Percentiles rank a stretch among this genome's conserved stretches.
Conservation (phyloP, 2,329 filamentous ascomycete species). For the Pochonia chlamydosporia region DNA sequence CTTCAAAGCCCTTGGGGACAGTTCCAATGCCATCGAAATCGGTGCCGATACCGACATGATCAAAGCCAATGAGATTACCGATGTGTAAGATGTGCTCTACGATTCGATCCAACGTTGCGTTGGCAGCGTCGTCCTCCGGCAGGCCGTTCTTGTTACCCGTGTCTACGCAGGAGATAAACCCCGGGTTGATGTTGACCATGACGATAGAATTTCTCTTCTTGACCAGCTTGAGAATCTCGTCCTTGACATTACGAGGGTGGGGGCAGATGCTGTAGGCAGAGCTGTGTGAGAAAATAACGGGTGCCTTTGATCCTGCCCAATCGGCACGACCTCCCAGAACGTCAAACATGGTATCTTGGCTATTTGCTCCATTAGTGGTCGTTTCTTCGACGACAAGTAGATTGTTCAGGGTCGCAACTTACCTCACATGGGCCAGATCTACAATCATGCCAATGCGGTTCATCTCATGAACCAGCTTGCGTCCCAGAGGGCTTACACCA, state of each 20-base stretch:
- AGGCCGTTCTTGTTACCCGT: conserved; percentile 55
- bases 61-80: conserved; percentile 75
- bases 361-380: conserved; percentile 21
- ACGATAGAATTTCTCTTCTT: conserved; percentile 69
- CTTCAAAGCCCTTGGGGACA: conserved; percentile 70
- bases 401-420: conserved; percentile 4
- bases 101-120: conserved; percentile 71
- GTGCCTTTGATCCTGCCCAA: conserved; percentile 71
- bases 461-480: conserved; percentile 74
- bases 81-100: conserved; percentile 78
- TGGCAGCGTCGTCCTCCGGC: conserved; percentile 59
- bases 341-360: conserved; percentile 78
- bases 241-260: conserved; percentile 85
- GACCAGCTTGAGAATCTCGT: conserved; percentile 73
- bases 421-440: conserved; percentile 68
- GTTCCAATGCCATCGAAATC: conserved; percentile 76
- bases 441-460: conserved; percentile 69
- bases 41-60: conserved; percentile 81
- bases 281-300: conserved; percentile 85
- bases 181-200: conserved; percentile 85
- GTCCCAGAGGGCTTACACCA: conserved; percentile 68
- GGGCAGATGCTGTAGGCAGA: conserved; percentile 76
- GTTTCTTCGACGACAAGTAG: not conserved
- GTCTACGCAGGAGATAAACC: conserved; percentile 72
- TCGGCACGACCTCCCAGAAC: conserved; percentile 59